Evolutionary conservation across 805 yeast species (phyloP).

Genomic region (Ogataea pini): DNA sequence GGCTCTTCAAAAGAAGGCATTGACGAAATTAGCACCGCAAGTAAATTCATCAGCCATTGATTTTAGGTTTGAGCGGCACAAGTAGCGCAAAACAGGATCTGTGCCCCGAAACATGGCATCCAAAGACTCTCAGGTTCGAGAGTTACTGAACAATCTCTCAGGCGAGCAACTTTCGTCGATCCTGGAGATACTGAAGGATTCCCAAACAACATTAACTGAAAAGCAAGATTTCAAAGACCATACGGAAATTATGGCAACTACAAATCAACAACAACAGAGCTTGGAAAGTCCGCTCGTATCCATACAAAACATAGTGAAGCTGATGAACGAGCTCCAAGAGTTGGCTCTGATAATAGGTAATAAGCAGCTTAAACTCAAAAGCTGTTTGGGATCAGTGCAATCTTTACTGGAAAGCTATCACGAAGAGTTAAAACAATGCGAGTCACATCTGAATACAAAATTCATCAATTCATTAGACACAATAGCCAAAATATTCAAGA

Average conservation of each 20-base stretch:
- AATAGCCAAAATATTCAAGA: slow-evolving; percentile 24
- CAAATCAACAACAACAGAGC: background rate
- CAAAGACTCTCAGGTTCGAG: slow-evolving; percentile 4
- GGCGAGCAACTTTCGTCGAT: slow-evolving; percentile 17
- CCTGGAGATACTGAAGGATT: slow-evolving; percentile 9
- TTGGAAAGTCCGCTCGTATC: slow-evolving; percentile 3
- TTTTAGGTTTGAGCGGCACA: background rate
- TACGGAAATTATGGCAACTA: too few relatives aligned
- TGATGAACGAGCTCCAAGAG: slow-evolving; percentile 16
- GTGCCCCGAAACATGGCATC: background rate
- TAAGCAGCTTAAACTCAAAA: slow-evolving; percentile 11
- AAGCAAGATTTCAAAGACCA: too few relatives aligned
- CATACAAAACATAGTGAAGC: slow-evolving; percentile 11
- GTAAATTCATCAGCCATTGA: too few relatives aligned
- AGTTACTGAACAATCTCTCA: slow-evolving; percentile 13
- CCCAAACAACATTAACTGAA: background rate
- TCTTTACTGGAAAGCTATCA: slow-evolving; percentile 8
- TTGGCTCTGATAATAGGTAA: slow-evolving; percentile 17
- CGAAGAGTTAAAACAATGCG: slow-evolving; percentile 16
- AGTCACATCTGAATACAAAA: slow-evolving; percentile 22
- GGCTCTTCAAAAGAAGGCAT: background rate
- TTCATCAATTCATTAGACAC: slow-evolving; percentile 30
- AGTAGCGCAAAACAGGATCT: background rate
- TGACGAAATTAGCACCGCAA: too few relatives aligned
- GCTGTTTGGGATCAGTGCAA: slow-evolving; percentile 17